Percentiles rank a stretch among this genome's conserved stretches.
These are phyloP conservation scores for Cercis canadensis DNA, from an alignment of 306 rosid species.

Conservation along the genomic window DNA sequence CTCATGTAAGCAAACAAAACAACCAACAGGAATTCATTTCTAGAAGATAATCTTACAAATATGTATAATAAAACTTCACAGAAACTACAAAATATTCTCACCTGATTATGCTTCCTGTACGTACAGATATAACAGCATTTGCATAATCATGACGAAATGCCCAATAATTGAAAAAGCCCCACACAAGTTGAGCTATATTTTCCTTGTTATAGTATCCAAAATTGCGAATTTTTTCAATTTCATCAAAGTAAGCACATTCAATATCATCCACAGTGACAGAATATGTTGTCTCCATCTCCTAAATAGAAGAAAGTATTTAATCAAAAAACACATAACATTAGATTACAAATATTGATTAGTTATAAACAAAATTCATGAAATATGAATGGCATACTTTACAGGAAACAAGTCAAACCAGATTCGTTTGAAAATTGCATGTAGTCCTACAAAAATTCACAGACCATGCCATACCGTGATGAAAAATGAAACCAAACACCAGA, in stretches of 20 bases:
- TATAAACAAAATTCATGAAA: background rate
- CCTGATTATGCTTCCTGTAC: conserved; percentile 85
- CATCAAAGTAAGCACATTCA: conserved; percentile 82
- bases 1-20: background rate
- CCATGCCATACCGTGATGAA: background rate
- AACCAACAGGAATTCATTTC: background rate
- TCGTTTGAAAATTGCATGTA: background rate
- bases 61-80: background rate
- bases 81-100: conserved; percentile 33
- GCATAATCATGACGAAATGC: conserved; percentile 93
- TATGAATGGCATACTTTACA: conserved; percentile 20
- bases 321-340: background rate
- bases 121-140: conserved; percentile 82
- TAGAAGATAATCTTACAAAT: background rate
- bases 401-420: background rate
- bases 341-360: background rate
- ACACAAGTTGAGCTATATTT: conserved; percentile 80
- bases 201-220: conserved; percentile 78
- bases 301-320: conserved; percentile 23
- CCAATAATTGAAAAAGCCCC: conserved; percentile 97
- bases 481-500: background rate
- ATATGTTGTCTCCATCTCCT: conserved; percentile 81
- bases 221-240: conserved; percentile 65
- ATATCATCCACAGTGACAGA: conserved; percentile 65
- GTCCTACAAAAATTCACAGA: background rate